A percentile compares a stretch with the other conserved stretches of the same genome.
Evolutionary conservation across 2,329 filamentous ascomycete species (phyloP).

Genomic region (Aspergillus tamarii): DNA sequence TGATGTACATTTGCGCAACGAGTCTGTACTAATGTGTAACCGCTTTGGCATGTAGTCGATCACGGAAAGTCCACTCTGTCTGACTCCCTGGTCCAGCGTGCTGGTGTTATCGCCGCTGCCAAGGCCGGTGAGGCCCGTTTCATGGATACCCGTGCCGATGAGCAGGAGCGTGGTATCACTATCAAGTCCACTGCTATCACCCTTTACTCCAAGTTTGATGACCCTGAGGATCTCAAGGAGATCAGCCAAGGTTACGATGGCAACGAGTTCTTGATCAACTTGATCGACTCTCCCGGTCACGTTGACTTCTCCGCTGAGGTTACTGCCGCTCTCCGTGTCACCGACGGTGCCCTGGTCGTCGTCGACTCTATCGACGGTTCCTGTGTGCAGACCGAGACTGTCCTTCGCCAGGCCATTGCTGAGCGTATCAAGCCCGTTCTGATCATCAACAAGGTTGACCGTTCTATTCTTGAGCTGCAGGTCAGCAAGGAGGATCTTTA

Average conservation of each 20-base stretch:
- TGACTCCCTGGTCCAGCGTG: slow-evolving; percentile 98
- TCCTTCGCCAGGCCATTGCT: slow-evolving; percentile 96
- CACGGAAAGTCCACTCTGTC: slow-evolving; percentile 99
- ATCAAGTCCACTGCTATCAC: slow-evolving; percentile 99
- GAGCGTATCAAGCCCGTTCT: slow-evolving; percentile 99
- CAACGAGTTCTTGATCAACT: slow-evolving; percentile 99
- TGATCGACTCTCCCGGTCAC: slow-evolving; percentile 99
- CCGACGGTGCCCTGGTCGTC: slow-evolving; percentile 98
- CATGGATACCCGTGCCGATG: slow-evolving; percentile 95
- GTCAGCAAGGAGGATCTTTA: slow-evolving; percentile 98
- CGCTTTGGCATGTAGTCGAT: slow-evolving; percentile 65
- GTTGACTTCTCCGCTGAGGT: slow-evolving; percentile 99
- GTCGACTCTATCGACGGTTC: slow-evolving; percentile 99
- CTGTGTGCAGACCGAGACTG: slow-evolving; percentile 99
- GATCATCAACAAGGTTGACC: slow-evolving; percentile 99
- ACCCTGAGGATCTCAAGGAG: slow-evolving; percentile 90
- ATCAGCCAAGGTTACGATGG: slow-evolving; percentile 86
- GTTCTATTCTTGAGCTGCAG: slow-evolving; percentile 98
- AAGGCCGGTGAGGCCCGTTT: slow-evolving; percentile 96
- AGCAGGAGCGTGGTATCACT: slow-evolving; percentile 99
- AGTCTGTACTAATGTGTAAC: neutral
- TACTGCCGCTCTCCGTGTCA: slow-evolving; percentile 99
- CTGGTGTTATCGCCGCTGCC: slow-evolving; percentile 97
- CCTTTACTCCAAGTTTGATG: slow-evolving; percentile 82
- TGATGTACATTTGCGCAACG: neutral